Percentiles rank a stretch among this genome's conserved stretches.
Conservation (phyloP, 495 filamentous ascomycete genomes). For the Podospora didyma region DNA sequence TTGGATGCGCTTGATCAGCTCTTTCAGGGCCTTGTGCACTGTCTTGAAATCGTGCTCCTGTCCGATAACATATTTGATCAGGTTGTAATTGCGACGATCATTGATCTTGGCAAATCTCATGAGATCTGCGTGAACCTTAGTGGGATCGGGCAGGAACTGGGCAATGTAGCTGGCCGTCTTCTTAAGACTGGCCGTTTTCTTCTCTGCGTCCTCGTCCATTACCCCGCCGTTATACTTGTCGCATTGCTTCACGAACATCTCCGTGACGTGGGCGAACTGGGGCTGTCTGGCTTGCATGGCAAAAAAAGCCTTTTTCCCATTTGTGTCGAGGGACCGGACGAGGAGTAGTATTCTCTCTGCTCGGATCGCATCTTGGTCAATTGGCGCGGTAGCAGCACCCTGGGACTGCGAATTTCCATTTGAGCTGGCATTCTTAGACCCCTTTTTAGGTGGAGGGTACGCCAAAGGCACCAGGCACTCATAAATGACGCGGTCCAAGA, state of each 20-base stretch:
- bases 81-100: slow-evolving; percentile 85
- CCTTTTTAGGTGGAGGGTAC: slow-evolving; percentile 71
- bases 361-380: slow-evolving; percentile 78
- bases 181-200: slow-evolving; percentile 63
- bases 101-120: slow-evolving; percentile 89
- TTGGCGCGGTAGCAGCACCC: slow-evolving; percentile 39
- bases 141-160: slow-evolving; percentile 73
- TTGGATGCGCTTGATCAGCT: slow-evolving; percentile 78
- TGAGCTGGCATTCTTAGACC: slow-evolving; percentile 39
- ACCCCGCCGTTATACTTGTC: slow-evolving; percentile 87
- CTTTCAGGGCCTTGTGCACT: slow-evolving; percentile 82
- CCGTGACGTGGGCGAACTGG: slow-evolving; percentile 63
- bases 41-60: slow-evolving; percentile 90
- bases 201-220: slow-evolving; percentile 65
- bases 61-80: slow-evolving; percentile 78
- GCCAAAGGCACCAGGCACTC: slow-evolving; percentile 79
- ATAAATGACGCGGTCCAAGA: slow-evolving; percentile 81
- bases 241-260: slow-evolving; percentile 70
- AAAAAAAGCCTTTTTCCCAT: slow-evolving; percentile 82
- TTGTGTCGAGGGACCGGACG: slow-evolving; percentile 70
- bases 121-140: slow-evolving; percentile 64
- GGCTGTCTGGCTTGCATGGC: slow-evolving; percentile 74
- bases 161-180: slow-evolving; percentile 63
- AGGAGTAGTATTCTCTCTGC: slow-evolving; percentile 81
- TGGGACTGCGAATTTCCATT: slow-evolving; percentile 58